phyloP scores from a whole-genome alignment of 768 basidiomycete genomes.

The Phaeotremella skinneri region DNA sequence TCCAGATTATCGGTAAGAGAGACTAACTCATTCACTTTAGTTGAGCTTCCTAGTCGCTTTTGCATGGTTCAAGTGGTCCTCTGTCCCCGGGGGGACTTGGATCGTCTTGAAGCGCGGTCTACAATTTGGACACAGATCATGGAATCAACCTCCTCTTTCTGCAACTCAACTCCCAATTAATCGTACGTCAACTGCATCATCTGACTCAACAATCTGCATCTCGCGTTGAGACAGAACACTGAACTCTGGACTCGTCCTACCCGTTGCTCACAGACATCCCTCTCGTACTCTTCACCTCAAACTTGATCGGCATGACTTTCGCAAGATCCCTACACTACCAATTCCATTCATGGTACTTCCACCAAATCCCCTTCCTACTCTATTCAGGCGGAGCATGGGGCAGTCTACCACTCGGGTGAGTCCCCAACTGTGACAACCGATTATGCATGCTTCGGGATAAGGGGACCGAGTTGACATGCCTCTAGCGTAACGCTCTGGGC shows the following conservation, averaged over 20 bases:
- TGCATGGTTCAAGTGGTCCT: conserved; percentile 74
- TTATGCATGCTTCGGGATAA: background rate
- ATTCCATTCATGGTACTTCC: conserved; percentile 96
- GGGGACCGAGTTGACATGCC: background rate
- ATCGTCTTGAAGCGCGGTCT: conserved; percentile 61
- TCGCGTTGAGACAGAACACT: conserved; percentile 6
- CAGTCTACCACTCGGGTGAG: conserved; percentile 51
- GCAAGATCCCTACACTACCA: conserved; percentile 96
- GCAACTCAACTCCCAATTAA: conserved; percentile 63
- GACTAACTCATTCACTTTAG: background rate
- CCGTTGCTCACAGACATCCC: conserved; percentile 61
- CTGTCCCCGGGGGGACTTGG: conserved; percentile 63
- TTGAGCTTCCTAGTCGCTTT: conserved; percentile 60
- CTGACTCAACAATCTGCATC: background rate
- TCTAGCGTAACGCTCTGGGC: conserved; percentile 62
- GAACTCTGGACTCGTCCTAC: conserved; percentile 22
- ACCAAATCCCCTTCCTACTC: conserved; percentile 77
- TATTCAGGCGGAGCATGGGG: conserved; percentile 64
- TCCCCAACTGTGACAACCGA: conserved; percentile 8
- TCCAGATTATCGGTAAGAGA: background rate
- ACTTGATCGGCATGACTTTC: conserved; percentile 84
- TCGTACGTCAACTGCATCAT: conserved; percentile 56
- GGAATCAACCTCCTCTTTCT: conserved; percentile 13
- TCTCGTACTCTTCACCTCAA: conserved; percentile 82
- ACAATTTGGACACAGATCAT: conserved; percentile 53